A percentile compares a stretch with the other conserved stretches of the same genome.
Conservation (phyloP, 805 yeast species). For the Cyberlindnera subsufficiens region DNA sequence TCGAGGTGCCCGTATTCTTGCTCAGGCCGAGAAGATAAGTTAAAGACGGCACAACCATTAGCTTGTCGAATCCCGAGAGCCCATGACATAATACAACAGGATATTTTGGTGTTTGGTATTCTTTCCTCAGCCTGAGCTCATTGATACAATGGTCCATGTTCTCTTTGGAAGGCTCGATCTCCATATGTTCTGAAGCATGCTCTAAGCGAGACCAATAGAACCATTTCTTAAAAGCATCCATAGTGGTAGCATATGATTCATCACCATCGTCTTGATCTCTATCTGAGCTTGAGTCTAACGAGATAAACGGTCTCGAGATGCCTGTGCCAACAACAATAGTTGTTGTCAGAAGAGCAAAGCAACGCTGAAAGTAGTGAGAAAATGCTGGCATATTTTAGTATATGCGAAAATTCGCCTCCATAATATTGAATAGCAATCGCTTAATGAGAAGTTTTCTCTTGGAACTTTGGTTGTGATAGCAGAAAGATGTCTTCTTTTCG, state of each 20-base stretch:
- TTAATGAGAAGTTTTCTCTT: background rate
- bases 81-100: conserved; percentile 89
- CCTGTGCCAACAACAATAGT: background rate
- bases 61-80: conserved; percentile 69
- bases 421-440: background rate
- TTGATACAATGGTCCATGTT: conserved; percentile 10
- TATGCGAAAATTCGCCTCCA: background rate
- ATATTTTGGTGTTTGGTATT: conserved; percentile 53
- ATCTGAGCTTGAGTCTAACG: background rate
- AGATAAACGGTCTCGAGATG: background rate
- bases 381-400: background rate
- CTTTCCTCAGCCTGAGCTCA: conserved; percentile 22
- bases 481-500: too few species aligned
- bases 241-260: background rate
- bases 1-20: conserved; percentile 8
- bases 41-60: conserved; percentile 38
- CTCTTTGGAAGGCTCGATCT: conserved; percentile 3
- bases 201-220: conserved; percentile 9
- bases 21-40: conserved; percentile 22
- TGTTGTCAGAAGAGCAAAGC: background rate
- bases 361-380: background rate
- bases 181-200: background rate
- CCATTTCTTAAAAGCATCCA: background rate
- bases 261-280: background rate
- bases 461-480: background rate